Evolutionary conservation across 176 grass and related monocot species (phyloP).

Genomic region (Coix lacrymajobi): DNA sequence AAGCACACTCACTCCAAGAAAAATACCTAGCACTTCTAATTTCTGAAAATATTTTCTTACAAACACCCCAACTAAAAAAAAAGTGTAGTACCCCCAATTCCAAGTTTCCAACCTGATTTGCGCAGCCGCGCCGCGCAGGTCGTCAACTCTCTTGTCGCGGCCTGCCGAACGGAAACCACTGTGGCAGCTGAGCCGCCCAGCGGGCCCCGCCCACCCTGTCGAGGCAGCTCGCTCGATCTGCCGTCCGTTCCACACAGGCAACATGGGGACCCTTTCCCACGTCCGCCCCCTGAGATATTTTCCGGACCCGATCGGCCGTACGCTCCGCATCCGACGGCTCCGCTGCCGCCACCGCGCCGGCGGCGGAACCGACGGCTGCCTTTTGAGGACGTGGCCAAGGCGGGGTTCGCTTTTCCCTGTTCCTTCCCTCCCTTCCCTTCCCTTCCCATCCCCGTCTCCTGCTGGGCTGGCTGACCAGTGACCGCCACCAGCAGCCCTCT

Average conservation of each 20-base stretch:
- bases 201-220: neutral
- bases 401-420: conserved; percentile 15
- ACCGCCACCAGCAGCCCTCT: neutral
- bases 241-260: neutral
- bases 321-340: neutral
- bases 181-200: neutral
- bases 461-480: neutral
- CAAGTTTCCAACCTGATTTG: too few species aligned
- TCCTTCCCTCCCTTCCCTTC: neutral
- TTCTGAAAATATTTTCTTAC: too few species aligned
- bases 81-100: too few species aligned
- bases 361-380: neutral
- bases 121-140: neutral
- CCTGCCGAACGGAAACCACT: neutral
- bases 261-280: too few species aligned
- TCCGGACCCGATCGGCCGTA: neutral
- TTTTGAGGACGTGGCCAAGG: conserved; percentile 1
- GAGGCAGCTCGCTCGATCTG: too few species aligned
- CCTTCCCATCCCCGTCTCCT: neutral
- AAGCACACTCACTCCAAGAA: too few species aligned
- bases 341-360: neutral
- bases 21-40: too few species aligned
- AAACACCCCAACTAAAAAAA: neutral
- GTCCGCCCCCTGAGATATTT: neutral
- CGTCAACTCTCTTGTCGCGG: neutral